Evolutionary conservation across 306 rosid genomes (phyloP), one percentile per base, ranked within the genome.

Genomic region (Sechiopsis laciniata): DNA sequence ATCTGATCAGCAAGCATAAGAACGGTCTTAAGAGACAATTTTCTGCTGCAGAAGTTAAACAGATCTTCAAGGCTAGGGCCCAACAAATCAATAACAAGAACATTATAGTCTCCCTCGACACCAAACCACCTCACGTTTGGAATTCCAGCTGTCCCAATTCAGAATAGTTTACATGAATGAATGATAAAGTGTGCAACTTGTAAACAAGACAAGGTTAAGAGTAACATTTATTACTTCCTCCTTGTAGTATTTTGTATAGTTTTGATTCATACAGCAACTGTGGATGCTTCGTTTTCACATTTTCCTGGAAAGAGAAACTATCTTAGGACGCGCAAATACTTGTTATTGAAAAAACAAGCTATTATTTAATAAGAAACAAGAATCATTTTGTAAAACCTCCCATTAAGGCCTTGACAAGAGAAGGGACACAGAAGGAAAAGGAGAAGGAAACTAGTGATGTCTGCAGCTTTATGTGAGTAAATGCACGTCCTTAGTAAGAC

Each of bases 1-100:
- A 94, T 90, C 81, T 94, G 98, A 84, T 94, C 98, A 37, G 97
- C 97, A 71, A 94, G 97, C 97, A 94, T 94, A 60, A 94, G 96
- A 79, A 90, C 98, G 69, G 97, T 89, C 84, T 94, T 94, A 56
- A 90, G 95, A 45, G 98, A 94, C 85, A 94, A 81, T 75, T 94
- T 94, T 74, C 97, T 82, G 80, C 86, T 89, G 78, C 98, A 94
- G 81, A 94, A 94, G 83, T 87, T 94, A 88, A 94, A 94, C 16
- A 94, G 80, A 80, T 94, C 98, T 81, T 94, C 98, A 79, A 94
- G 98, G 85, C 97, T 94, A 56, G 98, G 96, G 45, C 98, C 98
- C 62, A 94, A 84, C 54, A 94, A 90, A 84, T 94, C 98, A 90
- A 94, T 94, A 77, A 94, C 97, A 55, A 94, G 98, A 55, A 90